phyloP scores from a whole-genome alignment of 805 yeast genomes.

The Wickerhamiella siamensis region DNA sequence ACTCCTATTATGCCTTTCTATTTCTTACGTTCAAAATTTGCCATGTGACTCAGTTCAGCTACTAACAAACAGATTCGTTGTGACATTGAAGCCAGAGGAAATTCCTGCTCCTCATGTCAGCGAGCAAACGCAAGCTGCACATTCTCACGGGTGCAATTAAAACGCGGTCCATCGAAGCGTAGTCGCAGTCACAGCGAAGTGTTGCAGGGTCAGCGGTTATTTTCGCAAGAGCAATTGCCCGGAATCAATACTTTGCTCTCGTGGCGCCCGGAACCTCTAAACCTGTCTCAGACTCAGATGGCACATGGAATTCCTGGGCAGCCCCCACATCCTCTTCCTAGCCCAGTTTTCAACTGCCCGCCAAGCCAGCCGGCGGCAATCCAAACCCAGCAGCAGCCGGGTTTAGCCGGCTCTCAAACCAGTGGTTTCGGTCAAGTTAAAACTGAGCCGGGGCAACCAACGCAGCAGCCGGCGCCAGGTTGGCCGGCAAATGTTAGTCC shows the following conservation, averaged over 20 bases:
- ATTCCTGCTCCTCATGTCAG: constrained; percentile 36
- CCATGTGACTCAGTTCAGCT: too few species aligned
- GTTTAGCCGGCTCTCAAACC: not conserved
- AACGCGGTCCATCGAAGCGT: constrained; percentile 50
- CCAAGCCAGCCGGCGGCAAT: not conserved
- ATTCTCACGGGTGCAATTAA: constrained; percentile 42
- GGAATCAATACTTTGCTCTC: constrained; percentile 10
- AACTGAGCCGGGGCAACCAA: not conserved
- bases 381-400: not conserved
- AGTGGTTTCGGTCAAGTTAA: not conserved
- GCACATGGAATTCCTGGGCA: not conserved
- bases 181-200: constrained; percentile 12
- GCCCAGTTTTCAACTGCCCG: not conserved
- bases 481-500: not conserved
- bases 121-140: constrained; percentile 39
- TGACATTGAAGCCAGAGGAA: constrained; percentile 22
- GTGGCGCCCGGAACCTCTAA: constrained; percentile 6
- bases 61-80: constrained; percentile 31
- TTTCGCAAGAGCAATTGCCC: constrained; percentile 6
- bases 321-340: not conserved
- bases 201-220: not conserved
- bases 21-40: too few species aligned
- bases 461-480: not conserved
- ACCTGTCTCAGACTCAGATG: not conserved
- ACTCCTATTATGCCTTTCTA: too few species aligned